Evolutionary conservation across 225 moss, liverwort and hornwort genomes (phyloP), one percentile per base, ranked within the genome.

Genomic region (Bryum argenteum): DNA sequence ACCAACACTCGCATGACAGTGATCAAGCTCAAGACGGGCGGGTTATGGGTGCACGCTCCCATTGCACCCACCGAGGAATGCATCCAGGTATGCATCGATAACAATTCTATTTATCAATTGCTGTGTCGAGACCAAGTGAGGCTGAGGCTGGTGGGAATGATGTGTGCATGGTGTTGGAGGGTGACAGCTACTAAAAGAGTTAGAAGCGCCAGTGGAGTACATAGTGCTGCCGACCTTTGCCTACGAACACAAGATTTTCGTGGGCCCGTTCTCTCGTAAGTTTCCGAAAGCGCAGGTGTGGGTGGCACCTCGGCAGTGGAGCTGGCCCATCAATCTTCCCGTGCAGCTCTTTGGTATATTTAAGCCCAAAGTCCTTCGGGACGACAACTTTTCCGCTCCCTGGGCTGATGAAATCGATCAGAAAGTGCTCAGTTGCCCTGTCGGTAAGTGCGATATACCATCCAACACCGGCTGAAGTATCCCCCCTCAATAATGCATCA

Each of bases 221-320:
- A 87, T 98, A 50, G 86, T 98, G 44, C 66, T 98, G 78, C 98
- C 98, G 22, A 98, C 98, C 19, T 98, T 98, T 70, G 98, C 98
- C 21, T 98, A 98, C 41, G 98, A 98, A 80, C 98, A 98, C 74
- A 98, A 98, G 78, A 92, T 98, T 33, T 98, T 98, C 70, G 92
- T 98, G 16, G 98, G 91, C 48, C 98, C 98, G 0, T 98, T 98
- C 79, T 98, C 98, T 42, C 89, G 98, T 61, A 91, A 89, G 24
- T 98, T 88, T 70, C 94, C 94, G 2, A 88, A 69, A 81, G 98
- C 98, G 14, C 83, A 98, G 77, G 89, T 98, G 54, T 98, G 98
- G 98, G 94, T 98, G 59, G 98, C 98, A 38, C 98, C 98, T 42
- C 82, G 94, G 45, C 98, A 94, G 69, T 98, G 98, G 98, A 98